Percentiles rank a stretch among this genome's conserved stretches.
These are phyloP conservation scores for Ulota crispa DNA, from an alignment of 225 moss, liverwort and hornwort species.

Conservation along the genomic window DNA sequence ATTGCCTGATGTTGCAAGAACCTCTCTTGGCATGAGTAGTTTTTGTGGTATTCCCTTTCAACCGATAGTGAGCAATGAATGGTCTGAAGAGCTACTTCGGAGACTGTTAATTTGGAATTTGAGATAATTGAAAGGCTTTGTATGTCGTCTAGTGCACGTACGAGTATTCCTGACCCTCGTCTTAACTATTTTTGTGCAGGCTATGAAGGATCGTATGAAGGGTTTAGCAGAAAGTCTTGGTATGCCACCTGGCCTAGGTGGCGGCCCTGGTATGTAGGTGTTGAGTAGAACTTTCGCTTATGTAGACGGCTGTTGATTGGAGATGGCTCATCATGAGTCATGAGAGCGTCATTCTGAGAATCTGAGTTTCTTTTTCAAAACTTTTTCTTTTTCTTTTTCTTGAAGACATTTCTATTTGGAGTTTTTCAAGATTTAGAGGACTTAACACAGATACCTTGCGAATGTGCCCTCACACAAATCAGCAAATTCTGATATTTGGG, in stretches of 20 bases:
- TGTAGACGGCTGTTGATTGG: conserved; percentile 44
- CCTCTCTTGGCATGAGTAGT: neutral
- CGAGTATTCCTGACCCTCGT: conserved; percentile 6
- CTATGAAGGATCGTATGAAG: conserved; percentile 99
- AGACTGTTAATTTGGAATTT: neutral
- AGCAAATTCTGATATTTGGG: conserved; percentile 15
- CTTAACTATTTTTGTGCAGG: conserved; percentile 41
- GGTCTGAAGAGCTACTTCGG: neutral
- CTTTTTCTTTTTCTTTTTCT: conserved; percentile 15
- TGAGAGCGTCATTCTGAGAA: conserved; percentile 32
- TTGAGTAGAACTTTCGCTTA: conserved; percentile 9
- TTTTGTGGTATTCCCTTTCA: neutral
- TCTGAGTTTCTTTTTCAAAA: conserved; percentile 16
- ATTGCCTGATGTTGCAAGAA: neutral
- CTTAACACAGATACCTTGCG: neutral
- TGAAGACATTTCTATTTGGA: conserved; percentile 15
- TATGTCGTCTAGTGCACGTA: neutral
- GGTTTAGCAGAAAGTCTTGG: conserved; percentile 93
- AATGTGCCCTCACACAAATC: conserved; percentile 4
- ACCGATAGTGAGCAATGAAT: neutral
- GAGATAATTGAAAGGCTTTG: neutral
- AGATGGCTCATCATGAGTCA: conserved; percentile 37
- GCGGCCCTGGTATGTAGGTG: conserved; percentile 46
- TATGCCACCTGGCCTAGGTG: conserved; percentile 79
- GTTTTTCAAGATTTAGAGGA: conserved; percentile 7